Conservation (phyloP, 2,329 filamentous ascomycete genomes). For the Didymella keratinophila region DNA sequence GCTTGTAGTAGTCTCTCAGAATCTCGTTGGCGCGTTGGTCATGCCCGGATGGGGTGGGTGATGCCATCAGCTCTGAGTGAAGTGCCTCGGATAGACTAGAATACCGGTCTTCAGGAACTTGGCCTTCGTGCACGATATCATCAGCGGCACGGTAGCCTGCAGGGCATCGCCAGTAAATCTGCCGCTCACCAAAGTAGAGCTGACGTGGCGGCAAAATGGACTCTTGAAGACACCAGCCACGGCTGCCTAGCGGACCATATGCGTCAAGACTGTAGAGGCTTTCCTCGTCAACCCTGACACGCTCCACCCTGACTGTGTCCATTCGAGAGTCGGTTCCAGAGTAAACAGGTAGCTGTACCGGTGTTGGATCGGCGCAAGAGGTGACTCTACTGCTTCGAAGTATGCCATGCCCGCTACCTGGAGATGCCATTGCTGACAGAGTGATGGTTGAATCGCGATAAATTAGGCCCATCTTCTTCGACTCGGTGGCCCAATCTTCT, state of each 20-base stretch:
- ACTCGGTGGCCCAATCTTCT: no score
- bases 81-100: neutral
- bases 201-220: neutral
- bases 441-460: no score
- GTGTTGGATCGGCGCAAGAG: neutral
- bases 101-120: neutral
- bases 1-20: no score
- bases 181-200: neutral
- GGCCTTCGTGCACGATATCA: neutral
- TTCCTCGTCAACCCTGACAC: neutral
- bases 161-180: neutral
- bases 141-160: neutral
- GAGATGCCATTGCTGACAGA: no score
- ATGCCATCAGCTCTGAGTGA: neutral
- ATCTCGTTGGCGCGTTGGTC: no score
- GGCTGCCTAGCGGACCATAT: neutral
- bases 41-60: no score
- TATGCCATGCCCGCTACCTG: neutral
- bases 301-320: neutral
- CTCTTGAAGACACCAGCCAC: neutral
- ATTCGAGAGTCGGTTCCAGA: neutral
- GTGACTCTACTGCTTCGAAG: neutral
- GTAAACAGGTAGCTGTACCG: neutral
- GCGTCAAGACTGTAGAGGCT: neutral
- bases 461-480: no score